Conservation (phyloP, 2,329 filamentous ascomycete species). For the Trichoderma aggressivum region DNA sequence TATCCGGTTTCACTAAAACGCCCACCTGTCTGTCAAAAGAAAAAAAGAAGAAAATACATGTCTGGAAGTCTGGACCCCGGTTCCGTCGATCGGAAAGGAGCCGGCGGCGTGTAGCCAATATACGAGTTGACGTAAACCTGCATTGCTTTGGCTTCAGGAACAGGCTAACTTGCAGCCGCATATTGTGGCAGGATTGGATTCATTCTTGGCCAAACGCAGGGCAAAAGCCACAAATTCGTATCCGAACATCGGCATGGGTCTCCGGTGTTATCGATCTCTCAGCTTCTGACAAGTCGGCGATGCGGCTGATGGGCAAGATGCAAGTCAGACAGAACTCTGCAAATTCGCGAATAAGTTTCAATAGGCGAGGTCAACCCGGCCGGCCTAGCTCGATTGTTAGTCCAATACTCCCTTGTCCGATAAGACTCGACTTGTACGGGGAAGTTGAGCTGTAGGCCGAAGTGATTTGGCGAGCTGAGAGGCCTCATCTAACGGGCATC, state of each 20-base stretch:
- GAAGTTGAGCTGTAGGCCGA: background rate
- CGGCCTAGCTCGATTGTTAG: background rate
- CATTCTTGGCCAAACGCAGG: background rate
- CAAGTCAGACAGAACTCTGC: background rate
- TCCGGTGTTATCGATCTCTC: background rate
- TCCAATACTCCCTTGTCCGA: background rate
- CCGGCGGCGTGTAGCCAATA: background rate
- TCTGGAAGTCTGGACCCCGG: background rate
- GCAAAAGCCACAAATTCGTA: background rate
- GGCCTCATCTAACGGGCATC: background rate
- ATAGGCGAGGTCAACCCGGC: background rate
- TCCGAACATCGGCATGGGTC: background rate
- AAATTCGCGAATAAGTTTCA: background rate
- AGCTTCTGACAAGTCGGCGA: background rate
- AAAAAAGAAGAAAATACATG: background rate
- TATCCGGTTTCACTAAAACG: constrained; percentile 7
- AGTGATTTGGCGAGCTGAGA: background rate
- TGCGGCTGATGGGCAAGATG: background rate
- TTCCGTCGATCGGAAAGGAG: background rate
- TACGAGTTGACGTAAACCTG: background rate
- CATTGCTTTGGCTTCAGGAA: background rate
- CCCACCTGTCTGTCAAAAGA: background rate
- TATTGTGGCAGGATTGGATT: background rate
- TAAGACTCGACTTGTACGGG: background rate
- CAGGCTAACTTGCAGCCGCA: background rate